Base-by-base conservation (phyloP, 139 green algal genomes). In the Dunaliella primolecta region DNA sequence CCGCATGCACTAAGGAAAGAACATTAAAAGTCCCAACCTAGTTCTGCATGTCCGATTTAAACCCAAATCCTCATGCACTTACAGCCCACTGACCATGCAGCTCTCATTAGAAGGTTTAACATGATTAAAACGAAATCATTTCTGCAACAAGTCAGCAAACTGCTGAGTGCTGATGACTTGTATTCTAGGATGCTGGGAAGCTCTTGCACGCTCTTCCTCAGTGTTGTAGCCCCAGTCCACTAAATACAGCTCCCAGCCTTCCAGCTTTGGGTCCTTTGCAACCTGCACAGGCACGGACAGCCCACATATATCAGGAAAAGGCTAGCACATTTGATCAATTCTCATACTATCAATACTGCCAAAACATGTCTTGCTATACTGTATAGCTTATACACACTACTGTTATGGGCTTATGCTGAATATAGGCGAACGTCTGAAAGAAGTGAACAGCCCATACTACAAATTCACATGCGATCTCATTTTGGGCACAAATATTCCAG, bases 211-310 rank as follows among this genome's bases (percentile, higher is more conserved):
- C 91, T 98, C 94, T 27, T 46, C 23, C 1, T 78, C 24, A 11
- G 96, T 98, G 90, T 98, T 98, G 89, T 98, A 98, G 0, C 96
- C 96, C 96, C 96, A 98, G 84, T 98, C 95, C 55, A 98, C 96
- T 3, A 98, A 91, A 86, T 95, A 97, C 38, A 98, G 89, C 74
- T 93, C 76, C 93, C 94, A 98, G 30, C 83, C 33, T 1, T 85
- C 55, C 57, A 97, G 86, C 21, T 85, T 81, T 0, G 83, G 36
- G 33, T 91, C 83, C 80, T 91, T 89, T 57, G 75, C 83, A 2
- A 95, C 93, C 93, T 96, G 88, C n/a, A 70, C n/a, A n/a, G n/a
- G n/a, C n/a, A n/a, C n/a, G n/a, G n/a, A n/a, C n/a, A n/a, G 56
- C 20, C 56, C 56, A 23, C 56, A 72, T 72, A n/a, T 29, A 72